Conservation (phyloP, 2,329 filamentous ascomycete genomes). For the Cytospora schulzeri region DNA sequence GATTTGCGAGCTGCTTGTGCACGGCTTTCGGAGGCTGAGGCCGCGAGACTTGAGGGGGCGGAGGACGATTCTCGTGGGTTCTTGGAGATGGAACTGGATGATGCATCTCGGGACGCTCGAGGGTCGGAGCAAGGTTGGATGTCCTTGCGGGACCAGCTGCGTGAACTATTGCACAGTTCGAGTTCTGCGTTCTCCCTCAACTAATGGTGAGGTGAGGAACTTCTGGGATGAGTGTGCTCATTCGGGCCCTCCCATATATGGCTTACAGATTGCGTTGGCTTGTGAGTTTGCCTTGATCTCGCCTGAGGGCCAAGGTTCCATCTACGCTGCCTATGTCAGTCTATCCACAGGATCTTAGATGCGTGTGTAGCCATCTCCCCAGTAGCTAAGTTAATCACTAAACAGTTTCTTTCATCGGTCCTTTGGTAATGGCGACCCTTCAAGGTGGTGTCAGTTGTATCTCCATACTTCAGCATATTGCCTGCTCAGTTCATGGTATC, state of each 20-base stretch:
- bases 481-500: no score
- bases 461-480: no score
- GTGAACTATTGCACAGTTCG: constrained; percentile 2
- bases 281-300: not conserved
- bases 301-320: not conserved
- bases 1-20: constrained; percentile 76
- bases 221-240: not conserved
- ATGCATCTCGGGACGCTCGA: not conserved
- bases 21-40: constrained; percentile 64
- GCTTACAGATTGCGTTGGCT: not conserved
- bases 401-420: not conserved
- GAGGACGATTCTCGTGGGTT: constrained; percentile 63
- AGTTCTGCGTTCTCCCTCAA: not conserved
- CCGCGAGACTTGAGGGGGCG: constrained; percentile 67
- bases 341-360: not conserved
- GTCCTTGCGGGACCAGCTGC: constrained; percentile 6
- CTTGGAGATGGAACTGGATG: constrained; percentile 44
- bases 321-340: not conserved
- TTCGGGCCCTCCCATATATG: no score
- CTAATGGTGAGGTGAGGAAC: constrained; percentile 13
- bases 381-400: not conserved
- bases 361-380: not conserved
- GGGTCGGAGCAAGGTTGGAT: not conserved
- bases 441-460: no score
- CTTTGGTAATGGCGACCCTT: not conserved